Evolutionary conservation across 768 basidiomycete genomes (phyloP), one percentile per base, ranked within the genome.

Genomic region (Xerocomus spinulosus): DNA sequence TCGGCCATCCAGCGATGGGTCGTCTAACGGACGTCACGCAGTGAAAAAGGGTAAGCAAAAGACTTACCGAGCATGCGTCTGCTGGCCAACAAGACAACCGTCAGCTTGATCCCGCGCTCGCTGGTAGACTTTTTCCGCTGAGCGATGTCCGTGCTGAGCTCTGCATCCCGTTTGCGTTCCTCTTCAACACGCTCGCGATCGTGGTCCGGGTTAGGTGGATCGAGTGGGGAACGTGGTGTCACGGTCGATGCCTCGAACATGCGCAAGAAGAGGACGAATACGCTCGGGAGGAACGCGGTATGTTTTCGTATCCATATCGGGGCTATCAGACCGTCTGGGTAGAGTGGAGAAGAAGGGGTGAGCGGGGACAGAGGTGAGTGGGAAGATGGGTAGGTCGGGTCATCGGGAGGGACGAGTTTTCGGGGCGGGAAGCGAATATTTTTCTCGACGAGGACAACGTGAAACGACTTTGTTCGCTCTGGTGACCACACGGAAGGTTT

Each of bases 291-390:
- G 26, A 96, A 82, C 1, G 89, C 82, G 0, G 89, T 89, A 60
- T 99, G 96, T 68, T 98, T 99, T 36, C 93, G 79, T 28, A 98
- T 83, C 96, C 96, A 99, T 63, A 98, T 92, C 1, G 96, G 96
- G 3, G 96, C 92, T 44, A 99, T 92, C 45, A 99, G 70, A 0
- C 96, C 96, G 62, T 99, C 96, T 0, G 96, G 96, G 66, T 92
- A 80, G 9, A 96, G 72, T 0, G 96, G 95, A 0, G 93, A 96
- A 1, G 86, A 76, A 0, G 86, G 85, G 0, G 89, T 89, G 33
- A 97, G 70, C 0, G 96, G 96, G 0, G 93, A 97, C n/a, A 98
- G 75, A 0, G 93, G 93, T 0, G 95, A 98, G 68, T 92, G 93
- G 1, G 82, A 72, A 7, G 75, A 63, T 0, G 77, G 59, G 52